Base-by-base conservation (phyloP, 2,329 filamentous ascomycete genomes). In the Cordyceps cateniannulata region DNA sequence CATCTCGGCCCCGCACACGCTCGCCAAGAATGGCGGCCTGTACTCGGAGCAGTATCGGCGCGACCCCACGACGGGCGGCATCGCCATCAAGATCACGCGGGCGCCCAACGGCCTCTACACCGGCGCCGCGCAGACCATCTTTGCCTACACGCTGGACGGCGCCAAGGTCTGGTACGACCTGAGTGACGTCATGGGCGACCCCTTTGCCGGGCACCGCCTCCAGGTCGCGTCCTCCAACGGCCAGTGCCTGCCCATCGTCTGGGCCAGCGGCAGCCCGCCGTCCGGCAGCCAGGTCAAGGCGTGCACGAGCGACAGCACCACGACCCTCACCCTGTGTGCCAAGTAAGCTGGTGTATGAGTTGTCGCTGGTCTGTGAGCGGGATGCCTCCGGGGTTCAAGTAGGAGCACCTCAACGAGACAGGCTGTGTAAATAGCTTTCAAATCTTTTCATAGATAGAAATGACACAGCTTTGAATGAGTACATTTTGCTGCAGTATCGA, bases 171-270 rank as follows among this genome's bases (percentile, higher is more conserved):
- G 71, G 71, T 77, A 76, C 61, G 76, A 77, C 62, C 65, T 77
- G 25, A 72, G 68, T 65, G 69, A 71, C 62, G 71, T 76, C 18
- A 77, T 77, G 52, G 76, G 76, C n/a, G 69, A 76, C 59, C 65
- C 70, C 5, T 76, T 77, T 25, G 58, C 52, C 14, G 73, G 73
- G 8, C 62, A 67, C 51, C 73, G 71, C 66, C 24, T 77, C 9
- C 67, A 66, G 5, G 67, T 70, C 12, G 64, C 65, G 12, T 73
- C 71, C 62, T 65, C 65, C 40, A 64, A 72, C 42, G 40, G 60
- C 5, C 64, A 62, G 2, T 77, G 76, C 67, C 69, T 69, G 1
- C 56, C 64, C 4, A 77, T 77, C 42, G 66, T 69, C 9, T 78
- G 75, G 75, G 50, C 63, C 0, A 62, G 67, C 3, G 76, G 75